Evolutionary conservation across 129 eudicot species (phyloP).

Genomic region (Flaveria linearis): DNA sequence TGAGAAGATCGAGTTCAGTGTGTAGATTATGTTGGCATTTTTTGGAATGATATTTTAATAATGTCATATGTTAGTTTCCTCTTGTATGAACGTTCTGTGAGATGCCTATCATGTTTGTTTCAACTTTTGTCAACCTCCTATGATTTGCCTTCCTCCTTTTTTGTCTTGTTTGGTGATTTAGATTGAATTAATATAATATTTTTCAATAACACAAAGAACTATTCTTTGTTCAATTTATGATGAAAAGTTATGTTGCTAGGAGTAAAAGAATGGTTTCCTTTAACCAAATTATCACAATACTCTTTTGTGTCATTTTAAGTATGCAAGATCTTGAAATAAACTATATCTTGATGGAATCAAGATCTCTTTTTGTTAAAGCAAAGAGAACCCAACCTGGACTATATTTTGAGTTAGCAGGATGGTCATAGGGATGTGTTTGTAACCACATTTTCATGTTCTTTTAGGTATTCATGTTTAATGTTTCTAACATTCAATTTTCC

Average conservation of each 20-base stretch:
- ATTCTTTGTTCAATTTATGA: background rate
- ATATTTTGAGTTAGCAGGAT: background rate
- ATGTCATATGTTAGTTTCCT: too few relatives aligned
- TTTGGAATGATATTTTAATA: too few relatives aligned
- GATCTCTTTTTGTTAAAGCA: background rate
- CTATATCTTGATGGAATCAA: background rate
- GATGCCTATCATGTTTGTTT: too few relatives aligned
- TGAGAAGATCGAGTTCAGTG: too few relatives aligned
- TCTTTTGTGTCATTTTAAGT: background rate
- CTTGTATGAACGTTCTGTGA: too few relatives aligned
- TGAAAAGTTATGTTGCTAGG: background rate
- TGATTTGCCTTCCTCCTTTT: too few relatives aligned
- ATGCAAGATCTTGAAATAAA: background rate
- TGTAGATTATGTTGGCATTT: too few relatives aligned
- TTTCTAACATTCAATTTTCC: background rate
- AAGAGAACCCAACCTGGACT: too few relatives aligned
- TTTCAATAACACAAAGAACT: background rate
- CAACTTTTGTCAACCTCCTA: too few relatives aligned
- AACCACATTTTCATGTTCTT: background rate
- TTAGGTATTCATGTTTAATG: slow-evolving; percentile 8
- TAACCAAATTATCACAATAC: background rate
- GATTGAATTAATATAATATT: too few relatives aligned
- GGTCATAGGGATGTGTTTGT: background rate
- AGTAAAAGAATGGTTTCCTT: background rate
- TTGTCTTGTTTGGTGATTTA: too few relatives aligned